Conservation (phyloP, 768 basidiomycete species). For the Tremella mesenterica region DNA sequence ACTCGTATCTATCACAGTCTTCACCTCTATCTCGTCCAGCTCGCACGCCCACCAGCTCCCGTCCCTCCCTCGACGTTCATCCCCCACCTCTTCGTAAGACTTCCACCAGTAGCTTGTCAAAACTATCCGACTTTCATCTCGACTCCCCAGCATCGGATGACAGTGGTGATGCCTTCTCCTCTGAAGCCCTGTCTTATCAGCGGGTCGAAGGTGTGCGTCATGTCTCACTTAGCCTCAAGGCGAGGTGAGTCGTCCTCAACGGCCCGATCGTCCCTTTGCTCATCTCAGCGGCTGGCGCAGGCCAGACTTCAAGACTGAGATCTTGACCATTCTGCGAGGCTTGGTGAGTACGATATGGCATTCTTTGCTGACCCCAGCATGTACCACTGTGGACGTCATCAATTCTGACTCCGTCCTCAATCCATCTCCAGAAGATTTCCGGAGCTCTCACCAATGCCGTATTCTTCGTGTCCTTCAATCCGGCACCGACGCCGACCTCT, state of each 20-base stretch:
- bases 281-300: constrained; percentile 36
- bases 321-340: constrained; percentile 30
- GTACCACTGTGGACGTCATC: constrained; percentile 42
- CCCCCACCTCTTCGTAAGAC: constrained; percentile 25
- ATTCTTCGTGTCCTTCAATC: constrained; percentile 77
- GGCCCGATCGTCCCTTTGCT: not conserved
- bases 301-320: constrained; percentile 40
- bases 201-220: constrained; percentile 29
- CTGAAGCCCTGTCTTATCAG: constrained; percentile 9
- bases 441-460: constrained; percentile 93
- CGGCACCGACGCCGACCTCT: constrained; percentile 28
- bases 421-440: constrained; percentile 70
- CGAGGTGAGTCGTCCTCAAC: constrained; percentile 19
- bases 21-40: not conserved
- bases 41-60: no score
- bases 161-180: constrained; percentile 2
- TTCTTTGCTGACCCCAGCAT: constrained; percentile 13
- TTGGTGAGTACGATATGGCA: constrained; percentile 17
- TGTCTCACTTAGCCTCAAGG: constrained; percentile 33
- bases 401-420: constrained; percentile 30
- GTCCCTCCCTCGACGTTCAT: not conserved
- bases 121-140: constrained; percentile 34
- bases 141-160: constrained; percentile 15
- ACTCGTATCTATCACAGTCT: not conserved
- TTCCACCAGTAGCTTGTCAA: constrained; percentile 32